phyloP scores from a whole-genome alignment of 148 eudicot species.

The Arbutus unedo region DNA sequence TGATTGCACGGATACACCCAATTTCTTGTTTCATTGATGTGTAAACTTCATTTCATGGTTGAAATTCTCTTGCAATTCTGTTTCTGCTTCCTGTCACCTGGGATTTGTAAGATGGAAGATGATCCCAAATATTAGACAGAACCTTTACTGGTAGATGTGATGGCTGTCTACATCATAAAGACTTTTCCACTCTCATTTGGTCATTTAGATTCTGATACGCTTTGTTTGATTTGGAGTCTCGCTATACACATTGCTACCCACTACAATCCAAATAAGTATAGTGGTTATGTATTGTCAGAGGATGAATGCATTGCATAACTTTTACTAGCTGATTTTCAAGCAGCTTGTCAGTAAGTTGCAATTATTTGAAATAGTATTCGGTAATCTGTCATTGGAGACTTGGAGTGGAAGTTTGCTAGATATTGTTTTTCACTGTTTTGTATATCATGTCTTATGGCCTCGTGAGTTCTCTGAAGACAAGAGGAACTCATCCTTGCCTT shows the following conservation, averaged over 20 bases:
- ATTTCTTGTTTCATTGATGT: not conserved
- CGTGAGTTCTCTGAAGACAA: not conserved
- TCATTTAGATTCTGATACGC: not conserved
- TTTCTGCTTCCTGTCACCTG: not conserved
- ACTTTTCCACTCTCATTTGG: not conserved
- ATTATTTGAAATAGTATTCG: not conserved
- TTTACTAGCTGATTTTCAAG: not conserved
- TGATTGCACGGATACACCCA: not conserved
- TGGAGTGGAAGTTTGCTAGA: not conserved
- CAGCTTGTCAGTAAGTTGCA: not conserved
- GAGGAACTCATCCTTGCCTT: not conserved
- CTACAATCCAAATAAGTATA: not conserved
- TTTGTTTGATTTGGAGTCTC: not conserved
- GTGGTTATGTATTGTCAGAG: not conserved
- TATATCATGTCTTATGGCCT: not conserved
- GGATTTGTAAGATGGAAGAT: not conserved
- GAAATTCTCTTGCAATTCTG: not conserved
- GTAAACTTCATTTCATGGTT: slow-evolving; percentile 5
- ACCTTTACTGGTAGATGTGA: not conserved
- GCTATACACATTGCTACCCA: not conserved
- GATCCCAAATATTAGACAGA: not conserved
- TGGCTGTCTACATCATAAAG: not conserved
- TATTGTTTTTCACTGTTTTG: not conserved
- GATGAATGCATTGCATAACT: not conserved
- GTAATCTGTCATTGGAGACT: not conserved